Base-by-base conservation (phyloP, 495 filamentous ascomycete species). In the Penicillium paradoxum region DNA sequence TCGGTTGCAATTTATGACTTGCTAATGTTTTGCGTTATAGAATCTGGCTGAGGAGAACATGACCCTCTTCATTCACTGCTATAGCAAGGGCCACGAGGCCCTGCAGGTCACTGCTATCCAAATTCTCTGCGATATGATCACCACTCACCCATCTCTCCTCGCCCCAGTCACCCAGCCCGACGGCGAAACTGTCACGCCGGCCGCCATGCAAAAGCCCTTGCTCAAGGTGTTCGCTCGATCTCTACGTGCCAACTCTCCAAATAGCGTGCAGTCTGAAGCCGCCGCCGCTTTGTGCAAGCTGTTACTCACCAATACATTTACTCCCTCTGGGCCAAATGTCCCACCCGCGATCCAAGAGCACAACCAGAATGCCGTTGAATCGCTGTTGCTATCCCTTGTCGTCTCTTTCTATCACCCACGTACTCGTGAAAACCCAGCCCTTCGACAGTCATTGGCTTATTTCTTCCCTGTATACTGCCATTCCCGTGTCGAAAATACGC, bases 381-480 rank as follows among this genome's bases (percentile, higher is more conserved):
- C 91, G 53, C 78, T 99, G 4, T 79, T 99, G 44, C 89, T 88
- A 66, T 84, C 83, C 0, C 80, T 96, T 4, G 82, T 95, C 2
- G 71, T 92, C 5, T 81, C 88, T 18, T 97, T 95, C 72, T 99
- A 97, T 67, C 87, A 95, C 65, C 95, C 95, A 2, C 82, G 85
- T 22, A 92, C 89, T 13, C 77, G 80, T 2, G 80, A 82, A 33
- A 97, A 96, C 63, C 87, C 93, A 54, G 83, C 81, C n/a, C 84
- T 97, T 17, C 79, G 91, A 0, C 93, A 98, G 69, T 83, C 89
- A 0, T 78, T 98, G 21, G 89, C 87, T 47, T 98, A 98, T 67
- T 97, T 97, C 77, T 79, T 98, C 57, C 93, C 93, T 0, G 93
- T 97, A 0, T 98, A 95, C 75, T 91, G 88, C 64, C 95, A 91